Evolutionary conservation across 2,329 filamentous ascomycete genomes (phyloP).

Genomic region (Apiospora marii): DNA sequence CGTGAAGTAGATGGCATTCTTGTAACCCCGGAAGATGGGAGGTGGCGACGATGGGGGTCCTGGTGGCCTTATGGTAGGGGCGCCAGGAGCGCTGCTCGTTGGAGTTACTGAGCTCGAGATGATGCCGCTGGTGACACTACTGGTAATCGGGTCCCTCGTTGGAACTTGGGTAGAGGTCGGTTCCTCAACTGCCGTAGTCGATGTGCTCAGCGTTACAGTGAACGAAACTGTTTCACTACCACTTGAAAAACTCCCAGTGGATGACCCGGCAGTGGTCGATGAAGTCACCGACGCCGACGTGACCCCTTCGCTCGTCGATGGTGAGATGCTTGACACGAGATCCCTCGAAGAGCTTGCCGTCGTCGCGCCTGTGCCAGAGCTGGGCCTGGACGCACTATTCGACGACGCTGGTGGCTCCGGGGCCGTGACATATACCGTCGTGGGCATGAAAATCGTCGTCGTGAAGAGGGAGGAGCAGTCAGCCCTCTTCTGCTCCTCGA

Average conservation of each 20-base stretch:
- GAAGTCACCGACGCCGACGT: background rate
- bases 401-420: constrained; percentile 27
- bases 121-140: background rate
- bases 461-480: constrained; percentile 34
- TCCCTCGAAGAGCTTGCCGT: background rate
- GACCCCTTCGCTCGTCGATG: background rate
- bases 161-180: background rate
- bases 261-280: background rate
- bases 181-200: background rate
- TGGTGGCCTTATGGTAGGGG: background rate
- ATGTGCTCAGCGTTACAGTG: background rate
- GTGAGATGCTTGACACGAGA: background rate
- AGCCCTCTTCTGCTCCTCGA: background rate
- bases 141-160: background rate
- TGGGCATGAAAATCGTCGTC: constrained; percentile 39
- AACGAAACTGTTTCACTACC: background rate
- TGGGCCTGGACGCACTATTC: background rate
- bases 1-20: constrained; percentile 61
- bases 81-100: background rate
- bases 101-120: background rate
- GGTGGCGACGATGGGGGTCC: constrained; percentile 26
- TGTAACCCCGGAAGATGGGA: constrained; percentile 32
- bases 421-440: constrained; percentile 34
- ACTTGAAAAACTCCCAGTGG: background rate
- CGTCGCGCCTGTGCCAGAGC: background rate